Conservation (phyloP, 768 basidiomycete genomes). For the Rhodotorula paludigena region DNA sequence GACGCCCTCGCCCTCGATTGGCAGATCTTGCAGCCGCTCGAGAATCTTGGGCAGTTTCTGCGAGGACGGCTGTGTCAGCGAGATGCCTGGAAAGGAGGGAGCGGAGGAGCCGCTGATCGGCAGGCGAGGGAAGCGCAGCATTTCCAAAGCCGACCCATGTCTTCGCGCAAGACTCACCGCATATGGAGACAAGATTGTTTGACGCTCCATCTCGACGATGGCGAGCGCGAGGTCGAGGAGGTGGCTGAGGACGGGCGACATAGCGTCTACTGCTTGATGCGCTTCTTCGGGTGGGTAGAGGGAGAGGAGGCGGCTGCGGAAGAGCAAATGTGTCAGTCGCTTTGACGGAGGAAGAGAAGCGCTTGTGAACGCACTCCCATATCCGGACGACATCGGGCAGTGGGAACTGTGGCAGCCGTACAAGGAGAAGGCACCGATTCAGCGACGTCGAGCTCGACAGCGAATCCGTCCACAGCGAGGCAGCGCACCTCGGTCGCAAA, state of each 20-base stretch:
- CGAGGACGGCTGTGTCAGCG: background rate
- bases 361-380: slow-evolving; percentile 32
- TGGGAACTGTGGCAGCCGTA: slow-evolving; percentile 2
- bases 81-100: too few species aligned
- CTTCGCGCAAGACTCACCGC: background rate
- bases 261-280: background rate
- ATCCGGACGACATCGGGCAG: slow-evolving; percentile 33
- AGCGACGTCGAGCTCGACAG: too few species aligned
- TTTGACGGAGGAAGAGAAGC: background rate
- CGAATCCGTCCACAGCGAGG: background rate
- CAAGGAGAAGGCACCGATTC: background rate
- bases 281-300: slow-evolving; percentile 16
- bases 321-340: background rate
- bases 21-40: slow-evolving; percentile 11
- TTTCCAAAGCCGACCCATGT: too few species aligned
- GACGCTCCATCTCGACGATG: slow-evolving; percentile 15
- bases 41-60: slow-evolving; percentile 14
- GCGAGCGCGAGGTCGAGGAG: slow-evolving; percentile 35
- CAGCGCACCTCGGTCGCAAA: slow-evolving; percentile 29
- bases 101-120: too few species aligned
- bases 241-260: slow-evolving; percentile 35
- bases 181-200: slow-evolving; percentile 27
- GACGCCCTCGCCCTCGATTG: slow-evolving; percentile 21
- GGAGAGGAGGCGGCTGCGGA: slow-evolving; percentile 26
- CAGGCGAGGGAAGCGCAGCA: too few species aligned